A percentile compares a stretch with the other conserved stretches of the same genome.
These are phyloP conservation scores for Neoarthrinium moseri DNA, from an alignment of 2,329 filamentous ascomycete genomes.

Conservation along the genomic window DNA sequence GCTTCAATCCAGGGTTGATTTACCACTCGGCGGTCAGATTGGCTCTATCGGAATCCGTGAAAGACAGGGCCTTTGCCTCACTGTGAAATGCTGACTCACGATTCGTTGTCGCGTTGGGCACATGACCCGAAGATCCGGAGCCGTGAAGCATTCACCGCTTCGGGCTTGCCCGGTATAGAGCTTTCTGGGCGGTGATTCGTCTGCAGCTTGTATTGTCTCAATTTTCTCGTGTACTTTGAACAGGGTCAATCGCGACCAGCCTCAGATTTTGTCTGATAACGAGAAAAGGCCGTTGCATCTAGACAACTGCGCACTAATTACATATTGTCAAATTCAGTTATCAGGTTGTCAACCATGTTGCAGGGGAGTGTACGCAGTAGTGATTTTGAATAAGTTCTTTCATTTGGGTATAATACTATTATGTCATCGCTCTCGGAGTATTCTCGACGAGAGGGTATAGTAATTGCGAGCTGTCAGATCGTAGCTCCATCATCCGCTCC, in stretches of 20 bases:
- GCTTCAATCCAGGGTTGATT: not conserved
- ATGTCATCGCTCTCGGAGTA: constrained; percentile 12
- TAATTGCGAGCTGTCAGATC: constrained; percentile 11
- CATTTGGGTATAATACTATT: constrained; percentile 17
- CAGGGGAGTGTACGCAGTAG: not conserved
- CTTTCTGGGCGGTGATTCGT: too few relatives aligned
- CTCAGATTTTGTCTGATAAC: too few relatives aligned
- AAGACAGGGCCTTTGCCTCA: not conserved
- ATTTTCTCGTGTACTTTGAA: too few relatives aligned
- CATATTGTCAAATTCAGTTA: too few relatives aligned
- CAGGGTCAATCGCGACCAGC: too few relatives aligned
- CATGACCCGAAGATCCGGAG: not conserved
- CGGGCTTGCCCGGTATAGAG: too few relatives aligned
- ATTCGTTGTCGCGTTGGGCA: constrained; percentile 3
- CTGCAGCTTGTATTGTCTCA: too few relatives aligned
- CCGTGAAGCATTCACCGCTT: not conserved
- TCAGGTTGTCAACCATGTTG: too few relatives aligned
- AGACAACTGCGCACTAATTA: too few relatives aligned
- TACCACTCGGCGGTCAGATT: not conserved
- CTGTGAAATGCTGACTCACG: not conserved
- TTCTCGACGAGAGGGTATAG: constrained; percentile 10
- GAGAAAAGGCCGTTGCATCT: too few relatives aligned
- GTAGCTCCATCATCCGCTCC: constrained; percentile 10
- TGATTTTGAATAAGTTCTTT: constrained; percentile 8
- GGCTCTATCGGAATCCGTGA: not conserved